Evolutionary conservation across 768 basidiomycete genomes (phyloP), one percentile per base, ranked within the genome.

Genomic region (Coprinopsis strossmayeri): DNA sequence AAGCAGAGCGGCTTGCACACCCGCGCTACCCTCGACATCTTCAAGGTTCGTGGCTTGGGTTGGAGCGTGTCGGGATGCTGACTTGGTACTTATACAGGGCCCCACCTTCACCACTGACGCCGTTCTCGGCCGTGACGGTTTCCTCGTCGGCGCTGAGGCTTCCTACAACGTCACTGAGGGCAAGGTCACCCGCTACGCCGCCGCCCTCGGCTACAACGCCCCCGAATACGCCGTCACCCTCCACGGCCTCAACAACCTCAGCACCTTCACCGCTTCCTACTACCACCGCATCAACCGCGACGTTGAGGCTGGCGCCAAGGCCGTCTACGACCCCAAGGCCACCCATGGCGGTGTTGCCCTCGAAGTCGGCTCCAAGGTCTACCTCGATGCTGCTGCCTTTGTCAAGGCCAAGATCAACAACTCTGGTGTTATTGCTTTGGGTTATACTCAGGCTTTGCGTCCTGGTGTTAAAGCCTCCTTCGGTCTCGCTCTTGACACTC

Each of bases 341-440:
- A 87, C 92, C 56, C 81, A 87, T 51, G 80, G 83, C 50, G 86
- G 84, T 67, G 88, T 97, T 60, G 79, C 77, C 46, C 81, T 98
- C 58, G 95, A 97, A 72, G 92, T 99, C 54, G 95, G 95, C 63
- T 79, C 90, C 60, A 98, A 98, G 78, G 83, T 87, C 41, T 84
- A 83, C 72, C 83, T 94, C 54, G 93, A 97, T 71, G 68, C 77
- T 25, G 83, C 91, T 55, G 86, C 93, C 7, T 97, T 90, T 63
- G 78, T 97, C 71, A 98, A 99, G 79, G 90, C 93, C 57, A 97
- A 97, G 79, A 94, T 98, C 75, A 97, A 97, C 82, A 95, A 94
- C 73, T 66, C 82, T 50, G 94, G 94, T 76, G 78, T 94, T 63
- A 78, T 96, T 57, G 86, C 56, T 52, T 20, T 10, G 86, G 85